Conservation (phyloP, 1,139 yeast species). For the Geotrichum fermentans region DNA sequence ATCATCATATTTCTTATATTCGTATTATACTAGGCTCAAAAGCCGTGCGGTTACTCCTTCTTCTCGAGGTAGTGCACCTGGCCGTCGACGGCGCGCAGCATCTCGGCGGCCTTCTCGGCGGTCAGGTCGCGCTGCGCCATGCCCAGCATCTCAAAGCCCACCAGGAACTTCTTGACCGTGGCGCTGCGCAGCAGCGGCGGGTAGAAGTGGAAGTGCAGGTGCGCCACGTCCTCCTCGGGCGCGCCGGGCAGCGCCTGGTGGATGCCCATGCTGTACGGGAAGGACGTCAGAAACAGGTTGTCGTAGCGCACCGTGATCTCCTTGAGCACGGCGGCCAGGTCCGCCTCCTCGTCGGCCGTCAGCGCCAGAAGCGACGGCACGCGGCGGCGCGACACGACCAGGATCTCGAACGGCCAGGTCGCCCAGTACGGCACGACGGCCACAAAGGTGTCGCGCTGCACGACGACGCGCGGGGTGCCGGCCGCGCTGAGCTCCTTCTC, state of each 20-base stretch:
- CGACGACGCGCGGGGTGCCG: constrained; percentile 44
- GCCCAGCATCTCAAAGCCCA: constrained; percentile 74
- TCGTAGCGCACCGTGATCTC: constrained; percentile 62
- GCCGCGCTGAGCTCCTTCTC: constrained; percentile 44
- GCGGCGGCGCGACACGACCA: constrained; percentile 54
- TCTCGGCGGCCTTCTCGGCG: constrained; percentile 63
- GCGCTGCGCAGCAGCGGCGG: constrained; percentile 75
- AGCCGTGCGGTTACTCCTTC: too few species aligned
- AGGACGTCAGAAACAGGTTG: constrained; percentile 62
- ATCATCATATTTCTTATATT: too few species aligned
- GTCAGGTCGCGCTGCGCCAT: constrained; percentile 77
- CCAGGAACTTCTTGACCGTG: constrained; percentile 69
- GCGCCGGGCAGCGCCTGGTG: constrained; percentile 57
- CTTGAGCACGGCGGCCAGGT: constrained; percentile 55
- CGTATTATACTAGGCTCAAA: too few species aligned
- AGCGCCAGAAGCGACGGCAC: constrained; percentile 51
- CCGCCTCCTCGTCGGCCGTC: constrained; percentile 46
- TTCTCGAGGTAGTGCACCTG: constrained; percentile 11
- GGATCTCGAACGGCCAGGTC: constrained; percentile 74
- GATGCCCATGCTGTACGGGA: constrained; percentile 78
- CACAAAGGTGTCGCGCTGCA: constrained; percentile 57
- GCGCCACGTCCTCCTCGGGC: constrained; percentile 31
- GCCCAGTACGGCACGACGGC: constrained; percentile 85
- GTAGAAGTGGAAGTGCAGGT: constrained; percentile 75
- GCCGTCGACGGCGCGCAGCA: constrained; percentile 14